Base-by-base conservation (phyloP, 1,284 basidiomycete species). In the Ustilago crameri region DNA sequence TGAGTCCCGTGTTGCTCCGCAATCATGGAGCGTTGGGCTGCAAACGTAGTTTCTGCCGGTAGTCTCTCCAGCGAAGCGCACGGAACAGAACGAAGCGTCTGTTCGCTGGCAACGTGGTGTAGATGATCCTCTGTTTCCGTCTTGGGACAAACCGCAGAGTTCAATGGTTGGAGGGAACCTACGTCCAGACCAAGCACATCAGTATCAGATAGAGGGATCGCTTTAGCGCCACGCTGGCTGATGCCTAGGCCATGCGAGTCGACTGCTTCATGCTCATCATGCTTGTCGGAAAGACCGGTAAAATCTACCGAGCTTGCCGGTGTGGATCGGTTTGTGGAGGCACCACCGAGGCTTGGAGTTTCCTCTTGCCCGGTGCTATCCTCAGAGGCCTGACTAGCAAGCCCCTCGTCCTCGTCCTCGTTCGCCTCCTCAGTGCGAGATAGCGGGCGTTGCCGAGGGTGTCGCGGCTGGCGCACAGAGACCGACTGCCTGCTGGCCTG, bases 271-370 rank as follows among this genome's bases (percentile, higher is more conserved):
- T 44, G 42, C n/a, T 54, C 51, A 17, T 50, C 14, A 12, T 58
- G 47, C 51, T 65, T 58, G 26, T 50, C 53, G 5, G 46, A 38
- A 15, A 52, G 60, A 3, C 30, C 48, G 1, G 60, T 41, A 3
- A 79, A 37, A 42, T 79, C 77, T 20, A 79, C 60, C 3, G 73
- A 75, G 62, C 72, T 75, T 14, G 75, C 75, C 3, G 75, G 77
- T 3, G 75, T 79, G 7, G 70, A 74, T 8, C 63, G 51, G 22
- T 63, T 59, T 15, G 65, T 70, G 12, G 75, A 77, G 7, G 78
- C 51, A 12, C 61, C 66, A 3, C 62, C 72, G 30, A 79, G 48
- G 26, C 76, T 78, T 2, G 78, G 72, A 7, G 75, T 79, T 43
- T 73, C 69, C 23, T 78, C 78, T 35, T 60, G 57, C 1, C 59